These are phyloP conservation scores for Venturia nashicola DNA, from an alignment of 2,329 filamentous ascomycete genomes.

Conservation along the genomic window DNA sequence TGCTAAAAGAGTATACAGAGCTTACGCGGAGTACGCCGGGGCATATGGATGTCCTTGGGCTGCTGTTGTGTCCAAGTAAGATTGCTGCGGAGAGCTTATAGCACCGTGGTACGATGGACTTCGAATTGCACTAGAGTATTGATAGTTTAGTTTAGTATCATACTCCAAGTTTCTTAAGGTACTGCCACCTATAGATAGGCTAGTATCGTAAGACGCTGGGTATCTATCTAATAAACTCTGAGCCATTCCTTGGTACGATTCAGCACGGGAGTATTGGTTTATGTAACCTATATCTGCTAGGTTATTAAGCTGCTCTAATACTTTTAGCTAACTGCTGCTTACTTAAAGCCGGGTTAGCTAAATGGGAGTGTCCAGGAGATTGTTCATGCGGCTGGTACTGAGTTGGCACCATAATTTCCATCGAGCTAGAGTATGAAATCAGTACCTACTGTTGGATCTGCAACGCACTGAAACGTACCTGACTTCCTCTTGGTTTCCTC, in stretches of 20 bases:
- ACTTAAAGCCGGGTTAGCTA: slow-evolving; percentile 11
- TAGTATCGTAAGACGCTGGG: slow-evolving; percentile 8
- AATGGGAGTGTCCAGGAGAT: slow-evolving; percentile 21
- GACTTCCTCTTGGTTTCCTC: neutral
- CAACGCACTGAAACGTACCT: neutral
- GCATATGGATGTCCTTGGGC: neutral
- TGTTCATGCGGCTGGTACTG: slow-evolving; percentile 20
- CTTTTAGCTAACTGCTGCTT: neutral
- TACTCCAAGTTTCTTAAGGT: neutral
- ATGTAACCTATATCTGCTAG: neutral
- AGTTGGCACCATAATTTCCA: slow-evolving; percentile 27
- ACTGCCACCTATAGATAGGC: neutral
- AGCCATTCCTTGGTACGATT: slow-evolving; percentile 1
- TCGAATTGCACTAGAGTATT: slow-evolving; percentile 9
- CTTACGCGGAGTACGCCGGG: slow-evolving; percentile 3
- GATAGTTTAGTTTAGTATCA: slow-evolving; percentile 13
- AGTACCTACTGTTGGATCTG: neutral
- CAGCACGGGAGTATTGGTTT: neutral
- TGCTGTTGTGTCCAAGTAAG: neutral
- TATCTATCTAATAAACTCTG: slow-evolving; percentile 3
- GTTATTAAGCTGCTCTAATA: neutral
- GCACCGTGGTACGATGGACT: neutral
- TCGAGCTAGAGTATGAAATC: slow-evolving; percentile 17
- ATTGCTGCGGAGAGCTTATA: neutral
- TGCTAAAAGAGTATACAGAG: neutral